phyloP scores from a whole-genome alignment of 345 rosid genomes.

The Pugionium cornutum region DNA sequence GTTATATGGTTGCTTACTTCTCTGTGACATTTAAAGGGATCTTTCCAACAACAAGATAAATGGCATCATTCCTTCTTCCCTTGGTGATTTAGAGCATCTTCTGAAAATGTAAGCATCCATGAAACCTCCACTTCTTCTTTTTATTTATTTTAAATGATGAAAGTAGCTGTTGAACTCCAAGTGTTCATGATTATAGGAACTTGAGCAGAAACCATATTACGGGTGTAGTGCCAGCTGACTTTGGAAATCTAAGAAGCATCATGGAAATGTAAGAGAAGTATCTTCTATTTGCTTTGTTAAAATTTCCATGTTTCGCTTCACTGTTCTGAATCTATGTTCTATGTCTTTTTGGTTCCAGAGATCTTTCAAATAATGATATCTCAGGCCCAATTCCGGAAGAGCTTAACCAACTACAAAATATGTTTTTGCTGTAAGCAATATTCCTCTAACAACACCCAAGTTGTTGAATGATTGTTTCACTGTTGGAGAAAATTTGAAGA shows the following conservation, averaged over 20 bases:
- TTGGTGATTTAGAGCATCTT: slow-evolving; percentile 96
- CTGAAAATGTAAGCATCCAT: slow-evolving; percentile 70
- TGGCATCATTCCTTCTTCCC: slow-evolving; percentile 84
- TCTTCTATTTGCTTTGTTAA: slow-evolving; percentile 3
- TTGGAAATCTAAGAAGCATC: slow-evolving; percentile 83
- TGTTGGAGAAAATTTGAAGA: not conserved
- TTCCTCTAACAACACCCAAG: slow-evolving; percentile 2
- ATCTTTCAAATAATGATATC: slow-evolving; percentile 85
- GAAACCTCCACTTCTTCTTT: slow-evolving; percentile 5
- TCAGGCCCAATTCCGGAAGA: slow-evolving; percentile 79
- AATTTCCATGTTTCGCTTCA: not conserved
- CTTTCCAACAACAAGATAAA: slow-evolving; percentile 75
- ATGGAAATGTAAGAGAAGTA: slow-evolving; percentile 78
- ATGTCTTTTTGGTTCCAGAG: slow-evolving; percentile 49
- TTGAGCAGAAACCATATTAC: slow-evolving; percentile 72
- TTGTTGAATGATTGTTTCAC: not conserved
- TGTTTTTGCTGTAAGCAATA: slow-evolving; percentile 63
- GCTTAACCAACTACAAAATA: slow-evolving; percentile 72
- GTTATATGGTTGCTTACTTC: slow-evolving; percentile 1
- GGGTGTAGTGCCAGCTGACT: slow-evolving; percentile 79
- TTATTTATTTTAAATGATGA: not conserved
- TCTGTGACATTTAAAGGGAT: slow-evolving; percentile 54
- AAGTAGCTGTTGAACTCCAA: not conserved
- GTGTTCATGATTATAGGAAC: slow-evolving; percentile 52
- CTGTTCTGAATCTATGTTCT: slow-evolving; percentile 25